These are phyloP conservation scores for Trichomonas vaginalis DNA, from an alignment of 208 protist genomes.

Conservation along the genomic window DNA sequence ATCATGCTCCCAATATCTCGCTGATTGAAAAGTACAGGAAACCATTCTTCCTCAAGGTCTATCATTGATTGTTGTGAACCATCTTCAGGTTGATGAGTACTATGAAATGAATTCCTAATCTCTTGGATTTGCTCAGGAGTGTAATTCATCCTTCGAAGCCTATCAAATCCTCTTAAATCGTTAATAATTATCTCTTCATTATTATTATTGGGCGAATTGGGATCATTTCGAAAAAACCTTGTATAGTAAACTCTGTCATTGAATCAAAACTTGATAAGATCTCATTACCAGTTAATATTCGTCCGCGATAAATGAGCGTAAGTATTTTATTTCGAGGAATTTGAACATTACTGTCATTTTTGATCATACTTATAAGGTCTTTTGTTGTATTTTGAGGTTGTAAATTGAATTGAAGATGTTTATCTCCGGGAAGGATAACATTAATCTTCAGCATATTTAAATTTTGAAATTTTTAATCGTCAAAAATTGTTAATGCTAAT, in stretches of 20 bases:
- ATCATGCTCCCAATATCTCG: neutral
- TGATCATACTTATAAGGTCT: neutral
- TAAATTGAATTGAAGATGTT: neutral
- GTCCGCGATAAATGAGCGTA: neutral
- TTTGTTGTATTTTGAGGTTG: neutral
- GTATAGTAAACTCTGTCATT: neutral
- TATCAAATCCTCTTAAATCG: neutral
- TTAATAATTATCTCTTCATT: neutral
- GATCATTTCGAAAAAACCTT: neutral
- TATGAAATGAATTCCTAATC: neutral
- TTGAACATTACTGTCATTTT: neutral
- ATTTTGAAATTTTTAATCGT: too few species aligned
- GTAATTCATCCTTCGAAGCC: neutral
- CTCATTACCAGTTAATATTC: neutral
- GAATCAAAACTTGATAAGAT: neutral
- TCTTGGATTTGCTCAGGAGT: neutral
- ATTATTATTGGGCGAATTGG: neutral
- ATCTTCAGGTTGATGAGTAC: neutral
- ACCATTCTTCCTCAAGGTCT: conserved; percentile 1
- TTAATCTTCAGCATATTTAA: neutral
- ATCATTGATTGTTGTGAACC: neutral
- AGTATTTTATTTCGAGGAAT: neutral
- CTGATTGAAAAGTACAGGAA: neutral
- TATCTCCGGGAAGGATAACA: neutral
- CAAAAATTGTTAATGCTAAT: too few species aligned